phyloP scores from a whole-genome alignment of 108 stramenopile genomes.

The Stephanodiscus triporus region DNA sequence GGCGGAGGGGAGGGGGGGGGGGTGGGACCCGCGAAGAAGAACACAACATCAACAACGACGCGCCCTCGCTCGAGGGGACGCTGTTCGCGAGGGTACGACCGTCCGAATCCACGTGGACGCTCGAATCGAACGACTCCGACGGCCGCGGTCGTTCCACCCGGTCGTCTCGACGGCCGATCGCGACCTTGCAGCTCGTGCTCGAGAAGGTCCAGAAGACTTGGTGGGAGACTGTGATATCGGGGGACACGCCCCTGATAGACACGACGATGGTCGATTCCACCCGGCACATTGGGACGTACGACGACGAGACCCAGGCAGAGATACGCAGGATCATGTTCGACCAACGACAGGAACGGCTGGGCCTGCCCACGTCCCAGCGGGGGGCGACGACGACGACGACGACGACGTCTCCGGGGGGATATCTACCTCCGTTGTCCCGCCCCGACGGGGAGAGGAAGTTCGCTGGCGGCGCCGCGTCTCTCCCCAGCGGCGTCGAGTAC shows the following conservation, averaged over 20 bases:
- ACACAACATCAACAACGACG: neutral
- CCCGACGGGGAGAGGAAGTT: neutral
- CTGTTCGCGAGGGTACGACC: constrained; percentile 58
- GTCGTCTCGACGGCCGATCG: neutral
- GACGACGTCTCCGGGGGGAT: neutral
- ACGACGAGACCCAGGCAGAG: constrained; percentile 78
- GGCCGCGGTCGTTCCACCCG: neutral
- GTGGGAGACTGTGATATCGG: constrained; percentile 75
- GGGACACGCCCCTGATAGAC: constrained; percentile 74
- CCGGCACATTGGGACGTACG: constrained; percentile 74
- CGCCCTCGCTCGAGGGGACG: constrained; percentile 61
- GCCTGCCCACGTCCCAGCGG: constrained; percentile 63
- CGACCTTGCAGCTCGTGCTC: constrained; percentile 53
- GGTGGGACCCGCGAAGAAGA: too few relatives aligned
- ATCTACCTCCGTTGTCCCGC: neutral
- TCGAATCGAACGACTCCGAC: constrained; percentile 67
- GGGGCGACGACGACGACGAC: constrained; percentile 35
- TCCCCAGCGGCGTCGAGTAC: constrained; percentile 79
- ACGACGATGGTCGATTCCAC: constrained; percentile 77
- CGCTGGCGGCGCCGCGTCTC: constrained; percentile 23
- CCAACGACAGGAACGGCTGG: constrained; percentile 72
- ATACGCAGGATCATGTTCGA: constrained; percentile 85
- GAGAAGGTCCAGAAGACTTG: constrained; percentile 75
- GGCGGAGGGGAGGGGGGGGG: constrained; percentile 24
- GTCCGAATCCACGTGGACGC: constrained; percentile 79